These are phyloP conservation scores for Zizania latifolia DNA, from an alignment of 176 grass and related monocot genomes.

Conservation along the genomic window DNA sequence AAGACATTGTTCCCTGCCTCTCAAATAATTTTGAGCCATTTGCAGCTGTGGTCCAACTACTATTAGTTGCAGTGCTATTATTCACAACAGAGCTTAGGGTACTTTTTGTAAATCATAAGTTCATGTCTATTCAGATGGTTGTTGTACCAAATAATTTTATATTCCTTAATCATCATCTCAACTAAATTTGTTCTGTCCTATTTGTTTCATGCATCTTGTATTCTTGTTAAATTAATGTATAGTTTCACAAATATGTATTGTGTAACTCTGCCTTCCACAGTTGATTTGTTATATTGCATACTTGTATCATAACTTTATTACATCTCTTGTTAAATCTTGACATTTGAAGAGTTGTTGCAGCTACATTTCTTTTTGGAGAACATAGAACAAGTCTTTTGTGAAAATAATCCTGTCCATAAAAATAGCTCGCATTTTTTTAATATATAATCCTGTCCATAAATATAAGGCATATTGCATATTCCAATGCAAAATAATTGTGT, in stretches of 20 bases:
- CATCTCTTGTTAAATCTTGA: background rate
- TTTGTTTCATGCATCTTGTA: background rate
- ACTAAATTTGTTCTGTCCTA: background rate
- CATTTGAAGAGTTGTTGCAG: background rate
- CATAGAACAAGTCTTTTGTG: background rate
- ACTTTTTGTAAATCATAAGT: background rate
- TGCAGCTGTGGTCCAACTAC: background rate
- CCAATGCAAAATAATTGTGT: background rate
- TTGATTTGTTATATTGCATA: background rate
- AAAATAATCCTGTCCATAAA: background rate
- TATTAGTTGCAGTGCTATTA: background rate
- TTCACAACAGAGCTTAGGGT: background rate
- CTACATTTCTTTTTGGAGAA: background rate
- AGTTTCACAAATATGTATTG: background rate
- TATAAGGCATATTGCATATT: too few species aligned
- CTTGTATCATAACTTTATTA: background rate
- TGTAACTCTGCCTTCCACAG: background rate
- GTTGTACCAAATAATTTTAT: conserved; percentile 12
- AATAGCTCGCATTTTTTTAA: too few species aligned
- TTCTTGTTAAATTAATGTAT: background rate
- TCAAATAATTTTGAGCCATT: conserved; percentile 1
- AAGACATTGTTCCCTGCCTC: background rate
- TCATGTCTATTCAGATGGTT: background rate
- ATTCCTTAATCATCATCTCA: background rate
- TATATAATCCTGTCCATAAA: too few species aligned